Base-by-base conservation (phyloP, 78 protist genomes). In the Dictyostelium capitatum region DNA sequence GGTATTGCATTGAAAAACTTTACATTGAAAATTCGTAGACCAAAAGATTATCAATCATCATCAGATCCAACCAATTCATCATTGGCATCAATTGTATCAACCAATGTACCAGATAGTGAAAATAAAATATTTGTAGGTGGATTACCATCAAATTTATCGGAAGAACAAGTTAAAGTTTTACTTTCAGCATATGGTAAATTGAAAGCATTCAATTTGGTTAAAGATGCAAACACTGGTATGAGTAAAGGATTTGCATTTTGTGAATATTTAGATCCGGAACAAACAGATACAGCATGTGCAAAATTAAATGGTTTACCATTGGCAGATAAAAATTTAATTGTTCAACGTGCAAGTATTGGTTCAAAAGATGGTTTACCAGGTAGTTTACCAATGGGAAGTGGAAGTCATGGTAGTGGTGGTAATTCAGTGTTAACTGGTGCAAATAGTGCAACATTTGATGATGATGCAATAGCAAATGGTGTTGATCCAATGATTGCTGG, bases 171-270 rank as follows among this genome's bases (percentile, higher is more conserved):
- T n/a, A 94, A 87, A 51, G 17, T 53, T 12, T 46, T 94, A 59
- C 25, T 94, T 5, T n/a, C 50, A 10, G 77, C 57, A 4, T 77
- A 79, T 80, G 96, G 96, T 46, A 37, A 47, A 23, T 59, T 94
- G 50, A 75, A 70, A 32, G 84, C 96, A 20, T 94, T 94, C 85
- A 82, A 94, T 59, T 50, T 94, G 43, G 96, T 94, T 0, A 75
- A 82, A n/a, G 96, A 94, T 30, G 32, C 77, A 4, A 67, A 56
- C 32, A 89, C 84, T 23, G 96, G 93, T 43, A 37, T 67, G 1
- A 48, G 75, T 4, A 94, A 87, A 59, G 96, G 96, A 12, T 94
- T 64, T 62, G 96, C 96, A 32, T 94, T 94, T 91, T 94, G 96
- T 70, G 96, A 94, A 28, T 94, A 69, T 73, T 9, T 43, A 12